phyloP scores from a whole-genome alignment of 139 green algal genomes.

The Chlorella sp. region DNA sequence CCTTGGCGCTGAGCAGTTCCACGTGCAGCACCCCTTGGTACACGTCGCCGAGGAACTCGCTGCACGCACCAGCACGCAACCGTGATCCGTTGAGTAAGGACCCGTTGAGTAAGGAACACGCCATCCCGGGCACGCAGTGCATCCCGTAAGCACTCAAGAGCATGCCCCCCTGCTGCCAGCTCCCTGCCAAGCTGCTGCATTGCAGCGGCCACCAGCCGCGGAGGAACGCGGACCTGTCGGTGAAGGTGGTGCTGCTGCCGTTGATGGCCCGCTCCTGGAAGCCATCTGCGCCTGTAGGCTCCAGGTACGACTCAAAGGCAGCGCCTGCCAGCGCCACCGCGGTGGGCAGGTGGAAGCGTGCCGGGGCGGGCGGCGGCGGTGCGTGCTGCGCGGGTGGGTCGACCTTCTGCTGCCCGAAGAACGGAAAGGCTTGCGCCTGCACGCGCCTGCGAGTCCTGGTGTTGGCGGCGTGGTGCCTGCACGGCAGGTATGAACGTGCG shows the following conservation, averaged over 20 bases:
- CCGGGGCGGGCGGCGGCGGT: background rate
- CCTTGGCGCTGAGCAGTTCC: slow-evolving; percentile 25
- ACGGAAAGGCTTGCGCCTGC: background rate
- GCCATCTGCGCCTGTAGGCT: slow-evolving; percentile 25
- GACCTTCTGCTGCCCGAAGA: background rate
- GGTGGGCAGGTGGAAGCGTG: slow-evolving; percentile 44
- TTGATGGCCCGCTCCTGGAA: slow-evolving; percentile 22
- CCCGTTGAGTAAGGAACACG: background rate
- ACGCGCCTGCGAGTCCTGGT: too few species aligned
- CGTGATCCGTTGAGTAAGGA: background rate
- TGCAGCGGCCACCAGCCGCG: background rate
- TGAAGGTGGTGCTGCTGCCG: slow-evolving; percentile 35
- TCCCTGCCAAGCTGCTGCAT: background rate
- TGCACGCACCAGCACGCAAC: background rate
- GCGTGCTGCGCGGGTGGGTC: background rate
- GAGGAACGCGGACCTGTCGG: slow-evolving; percentile 25
- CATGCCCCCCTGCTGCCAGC: background rate
- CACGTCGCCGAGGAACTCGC: slow-evolving; percentile 30
- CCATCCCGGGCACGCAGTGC: background rate
- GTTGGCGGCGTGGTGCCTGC: too few species aligned
- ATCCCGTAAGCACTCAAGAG: background rate
- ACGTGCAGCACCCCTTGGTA: slow-evolving; percentile 41
- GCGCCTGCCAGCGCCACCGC: slow-evolving; percentile 47
- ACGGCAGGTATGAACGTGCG: too few species aligned
- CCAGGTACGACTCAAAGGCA: slow-evolving; percentile 54